phyloP scores from a whole-genome alignment of 495 filamentous ascomycete species.

The Oidiodendron maius region DNA sequence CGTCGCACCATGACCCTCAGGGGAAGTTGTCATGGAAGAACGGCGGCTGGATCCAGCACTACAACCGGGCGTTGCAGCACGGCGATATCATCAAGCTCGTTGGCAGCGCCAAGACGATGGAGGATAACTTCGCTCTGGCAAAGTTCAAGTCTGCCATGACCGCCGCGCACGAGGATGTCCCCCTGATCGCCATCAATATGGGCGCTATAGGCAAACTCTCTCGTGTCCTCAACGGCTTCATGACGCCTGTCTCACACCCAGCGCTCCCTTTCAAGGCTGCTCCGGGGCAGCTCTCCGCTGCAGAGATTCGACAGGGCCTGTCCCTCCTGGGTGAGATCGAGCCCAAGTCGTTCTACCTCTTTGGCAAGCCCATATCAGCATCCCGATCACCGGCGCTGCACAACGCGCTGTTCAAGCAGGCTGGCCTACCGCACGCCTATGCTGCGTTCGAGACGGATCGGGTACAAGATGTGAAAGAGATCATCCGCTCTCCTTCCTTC shows the following conservation, averaged over 20 bases:
- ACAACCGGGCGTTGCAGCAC: conserved; percentile 78
- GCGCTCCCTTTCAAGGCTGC: conserved; percentile 86
- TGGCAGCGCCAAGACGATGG: conserved; percentile 67
- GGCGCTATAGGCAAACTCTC: conserved; percentile 82
- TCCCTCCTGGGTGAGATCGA: conserved; percentile 75
- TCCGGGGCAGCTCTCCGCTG: conserved; percentile 87
- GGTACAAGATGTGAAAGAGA: conserved; percentile 54
- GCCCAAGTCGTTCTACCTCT: conserved; percentile 73
- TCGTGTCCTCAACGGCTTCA: conserved; percentile 82
- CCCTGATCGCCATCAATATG: conserved; percentile 96
- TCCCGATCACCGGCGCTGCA: conserved; percentile 86
- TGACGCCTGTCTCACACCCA: conserved; percentile 94
- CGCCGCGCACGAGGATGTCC: conserved; percentile 62
- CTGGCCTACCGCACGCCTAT: conserved; percentile 86
- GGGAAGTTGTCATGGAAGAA: conserved; percentile 79
- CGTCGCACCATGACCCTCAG: conserved; percentile 87
- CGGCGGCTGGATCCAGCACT: conserved; percentile 79
- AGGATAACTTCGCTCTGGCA: conserved; percentile 81
- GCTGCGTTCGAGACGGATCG: conserved; percentile 67
- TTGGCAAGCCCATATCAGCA: conserved; percentile 73
- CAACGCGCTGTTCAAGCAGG: conserved; percentile 73
- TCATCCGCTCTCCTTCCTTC: conserved; percentile 69
- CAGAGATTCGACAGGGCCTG: conserved; percentile 77
- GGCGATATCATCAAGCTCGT: conserved; percentile 95
- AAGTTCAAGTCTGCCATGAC: conserved; percentile 76